phyloP scores from a whole-genome alignment of 495 filamentous ascomycete species.

The Aspergillus cristatus region DNA sequence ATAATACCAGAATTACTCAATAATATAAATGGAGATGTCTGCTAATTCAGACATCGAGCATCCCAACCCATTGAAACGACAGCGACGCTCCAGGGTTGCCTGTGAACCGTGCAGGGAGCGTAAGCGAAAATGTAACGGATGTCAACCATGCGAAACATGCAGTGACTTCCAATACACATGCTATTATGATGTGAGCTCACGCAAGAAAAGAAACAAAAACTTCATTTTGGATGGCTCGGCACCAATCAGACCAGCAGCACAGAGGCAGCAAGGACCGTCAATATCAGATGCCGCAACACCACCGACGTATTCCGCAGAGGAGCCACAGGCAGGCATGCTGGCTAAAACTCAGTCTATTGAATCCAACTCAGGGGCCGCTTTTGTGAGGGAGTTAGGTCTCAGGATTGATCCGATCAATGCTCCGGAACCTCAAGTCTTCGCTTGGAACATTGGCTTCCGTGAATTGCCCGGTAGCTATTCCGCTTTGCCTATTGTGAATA shows the following conservation, averaged over 20 bases:
- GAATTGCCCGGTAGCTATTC: conserved; percentile 4
- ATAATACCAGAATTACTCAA: too few species aligned
- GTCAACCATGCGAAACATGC: conserved; percentile 37
- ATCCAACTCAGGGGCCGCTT: conserved; percentile 43
- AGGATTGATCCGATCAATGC: conserved; percentile 39
- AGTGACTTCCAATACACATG: conserved; percentile 38
- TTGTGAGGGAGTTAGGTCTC: conserved; percentile 39
- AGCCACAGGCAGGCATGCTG: too few species aligned
- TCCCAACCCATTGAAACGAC: conserved; percentile 15
- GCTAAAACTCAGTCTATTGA: conserved; percentile 30
- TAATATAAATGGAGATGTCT: too few species aligned
- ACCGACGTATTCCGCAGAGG: too few species aligned
- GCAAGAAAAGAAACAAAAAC: too few species aligned
- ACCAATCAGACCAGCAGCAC: too few species aligned
- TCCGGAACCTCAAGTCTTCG: conserved; percentile 42
- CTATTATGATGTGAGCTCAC: conserved; percentile 22
- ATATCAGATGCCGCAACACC: too few species aligned
- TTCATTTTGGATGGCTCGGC: too few species aligned
- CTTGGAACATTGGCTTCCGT: conserved; percentile 42
- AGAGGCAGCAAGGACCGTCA: too few species aligned
- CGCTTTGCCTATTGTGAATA: conserved; percentile 19
- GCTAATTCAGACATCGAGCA: neutral
- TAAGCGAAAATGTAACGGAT: conserved; percentile 42
- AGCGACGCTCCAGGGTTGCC: conserved; percentile 27
- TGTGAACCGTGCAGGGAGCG: conserved; percentile 41